A percentile compares a stretch with the other conserved stretches of the same genome.
Conservation (phyloP, 495 filamentous ascomycete genomes). For the Lichina pygmaea region DNA sequence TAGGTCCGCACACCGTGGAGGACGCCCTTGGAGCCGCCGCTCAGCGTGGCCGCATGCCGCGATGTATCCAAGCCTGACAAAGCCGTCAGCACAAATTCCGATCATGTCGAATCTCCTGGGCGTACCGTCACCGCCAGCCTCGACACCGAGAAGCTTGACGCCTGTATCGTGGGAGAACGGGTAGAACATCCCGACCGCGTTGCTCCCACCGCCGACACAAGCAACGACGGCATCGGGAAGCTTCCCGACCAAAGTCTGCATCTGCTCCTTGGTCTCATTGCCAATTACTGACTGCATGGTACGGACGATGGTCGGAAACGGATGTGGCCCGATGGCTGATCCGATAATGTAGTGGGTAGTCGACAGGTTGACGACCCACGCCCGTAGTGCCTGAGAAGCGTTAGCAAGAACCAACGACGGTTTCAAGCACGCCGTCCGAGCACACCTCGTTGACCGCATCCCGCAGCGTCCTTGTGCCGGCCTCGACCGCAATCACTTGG, state of each 20-base stretch:
- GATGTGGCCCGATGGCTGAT: slow-evolving; percentile 81
- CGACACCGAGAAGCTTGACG: slow-evolving; percentile 78
- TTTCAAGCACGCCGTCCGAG: background rate
- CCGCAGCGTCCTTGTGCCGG: slow-evolving; percentile 62
- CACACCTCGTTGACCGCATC: slow-evolving; percentile 68
- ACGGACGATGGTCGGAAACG: slow-evolving; percentile 85
- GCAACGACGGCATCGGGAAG: slow-evolving; percentile 89
- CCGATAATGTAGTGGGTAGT: slow-evolving; percentile 96
- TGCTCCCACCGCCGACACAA: slow-evolving; percentile 82
- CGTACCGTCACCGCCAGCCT: slow-evolving; percentile 76
- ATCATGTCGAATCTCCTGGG: background rate
- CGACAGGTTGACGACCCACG: slow-evolving; percentile 63
- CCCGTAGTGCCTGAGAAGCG: slow-evolving; percentile 29
- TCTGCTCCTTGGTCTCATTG: slow-evolving; percentile 73
- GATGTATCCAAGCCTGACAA: slow-evolving; percentile 32
- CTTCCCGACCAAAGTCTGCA: slow-evolving; percentile 53
- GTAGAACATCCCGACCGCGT: slow-evolving; percentile 88
- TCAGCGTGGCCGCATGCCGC: slow-evolving; percentile 73
- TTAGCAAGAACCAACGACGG: background rate
- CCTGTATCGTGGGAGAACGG: slow-evolving; percentile 66
- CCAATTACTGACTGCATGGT: slow-evolving; percentile 91
- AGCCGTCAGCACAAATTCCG: background rate
- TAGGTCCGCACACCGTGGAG: slow-evolving; percentile 92
- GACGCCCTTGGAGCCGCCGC: slow-evolving; percentile 71
- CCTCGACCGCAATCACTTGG: slow-evolving; percentile 62